Evolutionary conservation across 2,329 filamentous ascomycete genomes (phyloP).

Genomic region (Xylaria sp.): DNA sequence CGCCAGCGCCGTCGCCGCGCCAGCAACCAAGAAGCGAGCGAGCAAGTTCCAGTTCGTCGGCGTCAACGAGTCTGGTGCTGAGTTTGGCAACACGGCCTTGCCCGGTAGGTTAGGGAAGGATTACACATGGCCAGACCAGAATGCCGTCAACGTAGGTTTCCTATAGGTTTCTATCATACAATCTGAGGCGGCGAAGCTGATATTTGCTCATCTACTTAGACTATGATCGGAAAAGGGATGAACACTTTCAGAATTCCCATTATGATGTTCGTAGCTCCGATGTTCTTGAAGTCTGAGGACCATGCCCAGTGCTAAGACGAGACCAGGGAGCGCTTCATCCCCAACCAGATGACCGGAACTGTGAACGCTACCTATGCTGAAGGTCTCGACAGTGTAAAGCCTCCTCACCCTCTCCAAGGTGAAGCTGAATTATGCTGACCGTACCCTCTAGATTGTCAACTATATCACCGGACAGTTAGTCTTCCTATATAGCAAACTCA

Average conservation of each 20-base stretch:
- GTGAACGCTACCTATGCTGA: constrained; percentile 46
- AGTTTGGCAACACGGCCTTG: constrained; percentile 67
- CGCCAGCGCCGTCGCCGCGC: constrained; percentile 49
- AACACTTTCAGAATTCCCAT: constrained; percentile 68
- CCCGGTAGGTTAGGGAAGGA: constrained; percentile 68
- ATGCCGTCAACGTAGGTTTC: constrained; percentile 52
- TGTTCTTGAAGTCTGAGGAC: neutral
- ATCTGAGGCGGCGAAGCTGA: neutral
- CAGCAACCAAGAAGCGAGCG: constrained; percentile 49
- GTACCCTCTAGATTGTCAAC: constrained; percentile 40
- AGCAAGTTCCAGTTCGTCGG: constrained; percentile 53
- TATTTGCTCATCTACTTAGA: constrained; percentile 45
- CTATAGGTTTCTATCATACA: neutral
- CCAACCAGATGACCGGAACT: constrained; percentile 57
- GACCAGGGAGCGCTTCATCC: constrained; percentile 66
- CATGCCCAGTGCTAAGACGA: constrained; percentile 43
- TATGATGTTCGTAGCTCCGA: constrained; percentile 59
- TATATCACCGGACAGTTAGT: constrained; percentile 43
- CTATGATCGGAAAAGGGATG: constrained; percentile 63
- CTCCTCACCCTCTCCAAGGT: neutral
- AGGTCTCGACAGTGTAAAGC: constrained; percentile 45
- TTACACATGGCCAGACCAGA: constrained; percentile 68
- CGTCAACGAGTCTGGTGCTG: constrained; percentile 62
- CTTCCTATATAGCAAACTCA: neutral
- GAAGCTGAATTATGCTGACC: constrained; percentile 22